A percentile compares a stretch with the other conserved stretches of the same genome.
phyloP scores from a whole-genome alignment of 768 basidiomycete genomes.

The Suillus discolor region DNA sequence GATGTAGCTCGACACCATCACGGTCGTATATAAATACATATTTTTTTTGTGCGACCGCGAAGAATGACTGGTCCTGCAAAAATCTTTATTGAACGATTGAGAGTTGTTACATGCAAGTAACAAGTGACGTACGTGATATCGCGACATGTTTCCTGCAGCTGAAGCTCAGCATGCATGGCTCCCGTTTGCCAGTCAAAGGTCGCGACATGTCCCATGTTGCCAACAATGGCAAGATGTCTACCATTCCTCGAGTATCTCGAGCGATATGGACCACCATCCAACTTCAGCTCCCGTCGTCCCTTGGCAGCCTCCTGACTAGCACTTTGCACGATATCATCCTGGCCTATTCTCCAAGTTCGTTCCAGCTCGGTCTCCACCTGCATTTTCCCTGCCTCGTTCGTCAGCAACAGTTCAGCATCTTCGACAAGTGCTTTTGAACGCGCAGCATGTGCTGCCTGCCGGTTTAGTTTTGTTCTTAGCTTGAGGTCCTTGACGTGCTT shows the following conservation, averaged over 20 bases:
- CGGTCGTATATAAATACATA: slow-evolving; percentile 96
- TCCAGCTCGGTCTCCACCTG: slow-evolving; percentile 82
- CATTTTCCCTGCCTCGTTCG: slow-evolving; percentile 72
- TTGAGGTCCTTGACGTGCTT: slow-evolving; percentile 74
- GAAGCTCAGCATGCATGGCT: slow-evolving; percentile 82
- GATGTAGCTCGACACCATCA: slow-evolving; percentile 90
- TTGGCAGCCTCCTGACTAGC: slow-evolving; percentile 75
- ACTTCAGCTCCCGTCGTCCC: slow-evolving; percentile 74
- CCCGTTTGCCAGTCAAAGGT: slow-evolving; percentile 95
- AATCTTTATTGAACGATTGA: slow-evolving; percentile 52
- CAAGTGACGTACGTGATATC: slow-evolving; percentile 77
- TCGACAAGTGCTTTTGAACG: slow-evolving; percentile 61
- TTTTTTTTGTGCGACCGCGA: slow-evolving; percentile 95
- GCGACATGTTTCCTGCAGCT: slow-evolving; percentile 86
- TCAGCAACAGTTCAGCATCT: slow-evolving; percentile 73
- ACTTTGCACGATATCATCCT: slow-evolving; percentile 70
- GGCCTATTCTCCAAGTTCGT: slow-evolving; percentile 85
- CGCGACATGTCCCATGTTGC: slow-evolving; percentile 82
- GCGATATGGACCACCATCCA: slow-evolving; percentile 87
- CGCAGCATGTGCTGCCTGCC: slow-evolving; percentile 62
- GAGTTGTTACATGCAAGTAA: neutral
- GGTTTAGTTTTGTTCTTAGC: slow-evolving; percentile 67
- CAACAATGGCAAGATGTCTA: slow-evolving; percentile 85
- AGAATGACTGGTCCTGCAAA: slow-evolving; percentile 90
- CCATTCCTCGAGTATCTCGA: slow-evolving; percentile 91